Conservation (phyloP, 164 flowering plant species). For the Kalanchoe fedtschenkoi region DNA sequence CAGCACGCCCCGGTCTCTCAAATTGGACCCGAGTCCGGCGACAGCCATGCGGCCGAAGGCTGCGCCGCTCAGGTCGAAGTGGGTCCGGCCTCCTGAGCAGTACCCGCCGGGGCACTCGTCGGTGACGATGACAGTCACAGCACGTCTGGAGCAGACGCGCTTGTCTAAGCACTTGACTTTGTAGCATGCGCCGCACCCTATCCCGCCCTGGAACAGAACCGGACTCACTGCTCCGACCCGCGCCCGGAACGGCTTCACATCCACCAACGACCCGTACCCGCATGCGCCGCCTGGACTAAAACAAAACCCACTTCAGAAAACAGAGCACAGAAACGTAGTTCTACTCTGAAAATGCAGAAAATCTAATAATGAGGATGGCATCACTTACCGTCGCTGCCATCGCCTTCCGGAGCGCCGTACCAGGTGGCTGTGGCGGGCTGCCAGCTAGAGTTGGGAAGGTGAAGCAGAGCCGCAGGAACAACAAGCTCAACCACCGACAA, state of each 20-base stretch:
- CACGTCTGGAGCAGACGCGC: constrained; percentile 67
- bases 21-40: constrained; percentile 39
- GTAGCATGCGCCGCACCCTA: constrained; percentile 94
- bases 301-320: background rate
- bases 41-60: constrained; percentile 89
- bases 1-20: constrained; percentile 77
- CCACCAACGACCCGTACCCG: constrained; percentile 89
- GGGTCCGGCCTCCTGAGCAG: constrained; percentile 49
- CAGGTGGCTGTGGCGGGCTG: constrained; percentile 86
- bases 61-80: constrained; percentile 92
- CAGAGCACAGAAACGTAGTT: no score
- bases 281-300: constrained; percentile 79
- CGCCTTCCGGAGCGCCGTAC: constrained; percentile 97
- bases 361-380: background rate
- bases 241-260: constrained; percentile 65
- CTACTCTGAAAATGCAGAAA: constrained; percentile 2
- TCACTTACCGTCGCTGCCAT: constrained; percentile 73
- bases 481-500: background rate
- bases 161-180: constrained; percentile 75
- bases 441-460: constrained; percentile 47
- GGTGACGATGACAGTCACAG: constrained; percentile 84
- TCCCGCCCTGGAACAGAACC: constrained; percentile 65
- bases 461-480: background rate
- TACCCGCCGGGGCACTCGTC: constrained; percentile 92
- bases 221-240: constrained; percentile 95